phyloP scores from a whole-genome alignment of 192 early-diverging fungal genomes.

The Coemansia guatemalensis region DNA sequence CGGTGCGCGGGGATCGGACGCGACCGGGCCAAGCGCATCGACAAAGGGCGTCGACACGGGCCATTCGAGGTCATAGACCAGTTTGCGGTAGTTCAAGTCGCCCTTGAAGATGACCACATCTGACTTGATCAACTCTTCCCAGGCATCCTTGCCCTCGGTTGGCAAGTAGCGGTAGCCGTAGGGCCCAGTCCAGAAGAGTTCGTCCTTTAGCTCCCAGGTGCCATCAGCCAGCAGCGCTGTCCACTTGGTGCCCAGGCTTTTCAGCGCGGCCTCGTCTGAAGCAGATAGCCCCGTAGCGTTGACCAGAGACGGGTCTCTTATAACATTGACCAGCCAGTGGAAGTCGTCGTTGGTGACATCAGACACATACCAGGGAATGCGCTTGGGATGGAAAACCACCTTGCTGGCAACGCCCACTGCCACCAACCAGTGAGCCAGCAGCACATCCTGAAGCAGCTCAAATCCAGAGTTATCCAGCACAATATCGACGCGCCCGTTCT shows the following conservation, averaged over 20 bases:
- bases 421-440: constrained; percentile 84
- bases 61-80: constrained; percentile 92
- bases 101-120: constrained; percentile 90
- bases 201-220: constrained; percentile 63
- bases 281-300: constrained; percentile 21
- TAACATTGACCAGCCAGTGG: constrained; percentile 57
- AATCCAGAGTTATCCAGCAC: constrained; percentile 94
- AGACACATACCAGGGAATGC: constrained; percentile 95
- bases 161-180: constrained; percentile 80
- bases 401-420: constrained; percentile 60
- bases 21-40: constrained; percentile 76
- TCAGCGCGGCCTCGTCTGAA: constrained; percentile 48
- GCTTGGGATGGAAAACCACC: constrained; percentile 84
- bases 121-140: constrained; percentile 54
- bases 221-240: constrained; percentile 60
- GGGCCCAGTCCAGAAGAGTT: constrained; percentile 87
- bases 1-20: constrained; percentile 55
- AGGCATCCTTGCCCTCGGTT: constrained; percentile 65
- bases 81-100: constrained; percentile 95
- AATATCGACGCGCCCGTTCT: constrained; percentile 70
- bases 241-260: constrained; percentile 64
- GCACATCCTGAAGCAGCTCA: constrained; percentile 85
- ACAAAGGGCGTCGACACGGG: constrained; percentile 76
- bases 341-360: constrained; percentile 88
- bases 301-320: constrained; percentile 18